Percentiles rank a stretch among this genome's conserved stretches.
These are phyloP conservation scores for Gynostemma pentaphyllum DNA, from an alignment of 306 rosid species.

Conservation along the genomic window DNA sequence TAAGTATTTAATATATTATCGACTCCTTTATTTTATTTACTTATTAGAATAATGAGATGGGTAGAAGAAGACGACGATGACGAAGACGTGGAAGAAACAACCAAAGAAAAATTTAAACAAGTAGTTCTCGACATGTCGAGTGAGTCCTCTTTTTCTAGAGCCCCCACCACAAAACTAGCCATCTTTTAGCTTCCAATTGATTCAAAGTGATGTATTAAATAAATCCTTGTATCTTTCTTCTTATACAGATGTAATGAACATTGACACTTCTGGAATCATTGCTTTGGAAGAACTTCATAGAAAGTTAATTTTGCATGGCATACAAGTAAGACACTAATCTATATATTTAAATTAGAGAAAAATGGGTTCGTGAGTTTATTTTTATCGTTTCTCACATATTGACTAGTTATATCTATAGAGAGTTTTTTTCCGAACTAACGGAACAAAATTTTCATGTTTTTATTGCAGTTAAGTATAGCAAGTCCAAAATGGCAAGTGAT, in stretches of 20 bases:
- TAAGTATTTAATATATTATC: too few relatives aligned
- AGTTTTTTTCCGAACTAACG: too few relatives aligned
- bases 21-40: too few relatives aligned
- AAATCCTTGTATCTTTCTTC: neutral
- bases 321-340: conserved; percentile 28
- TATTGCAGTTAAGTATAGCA: conserved; percentile 56
- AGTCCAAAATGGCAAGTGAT: conserved; percentile 75
- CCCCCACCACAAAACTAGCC: too few relatives aligned
- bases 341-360: too few relatives aligned
- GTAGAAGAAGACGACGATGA: conserved; percentile 33
- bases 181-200: neutral
- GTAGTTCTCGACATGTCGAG: conserved; percentile 70
- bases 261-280: conserved; percentile 77
- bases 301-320: conserved; percentile 36
- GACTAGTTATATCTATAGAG: too few relatives aligned
- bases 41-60: conserved; percentile 44
- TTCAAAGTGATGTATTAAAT: neutral
- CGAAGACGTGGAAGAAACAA: conserved; percentile 19
- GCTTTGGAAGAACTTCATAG: conserved; percentile 62
- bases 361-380: neutral
- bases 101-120: conserved; percentile 27
- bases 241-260: conserved; percentile 42
- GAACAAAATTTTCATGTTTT: neutral
- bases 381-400: too few relatives aligned
- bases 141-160: conserved; percentile 19